Evolutionary conservation across 2,329 filamentous ascomycete genomes (phyloP).

Genomic region (Catunica adiposa): DNA sequence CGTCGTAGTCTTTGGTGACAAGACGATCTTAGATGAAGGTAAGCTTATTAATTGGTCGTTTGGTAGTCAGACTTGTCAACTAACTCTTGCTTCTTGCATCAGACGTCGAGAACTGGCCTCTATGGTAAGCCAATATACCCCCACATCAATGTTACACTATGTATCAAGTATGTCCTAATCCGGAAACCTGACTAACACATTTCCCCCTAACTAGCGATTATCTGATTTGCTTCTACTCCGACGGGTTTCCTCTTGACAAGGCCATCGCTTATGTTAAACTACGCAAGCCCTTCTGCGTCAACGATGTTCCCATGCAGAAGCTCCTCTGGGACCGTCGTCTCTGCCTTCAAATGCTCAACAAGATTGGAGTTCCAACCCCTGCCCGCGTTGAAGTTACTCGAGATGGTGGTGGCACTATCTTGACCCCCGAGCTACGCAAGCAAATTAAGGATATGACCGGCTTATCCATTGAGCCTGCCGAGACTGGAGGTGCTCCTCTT

Average conservation of each 20-base stretch:
- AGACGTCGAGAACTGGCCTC: constrained; percentile 89
- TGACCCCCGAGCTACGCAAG: constrained; percentile 64
- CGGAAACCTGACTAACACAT: background rate
- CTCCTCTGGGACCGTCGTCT: constrained; percentile 89
- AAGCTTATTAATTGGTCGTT: constrained; percentile 12
- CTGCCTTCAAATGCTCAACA: constrained; percentile 74
- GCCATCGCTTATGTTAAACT: constrained; percentile 89
- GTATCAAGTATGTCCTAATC: background rate
- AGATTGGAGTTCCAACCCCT: constrained; percentile 78
- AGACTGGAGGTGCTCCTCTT: constrained; percentile 24
- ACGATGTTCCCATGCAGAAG: constrained; percentile 94
- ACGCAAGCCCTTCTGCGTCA: constrained; percentile 91
- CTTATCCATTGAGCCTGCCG: constrained; percentile 41
- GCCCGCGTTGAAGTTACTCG: constrained; percentile 78
- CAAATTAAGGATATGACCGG: constrained; percentile 69
- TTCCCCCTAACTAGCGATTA: constrained; percentile 47
- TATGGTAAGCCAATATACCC: constrained; percentile 40
- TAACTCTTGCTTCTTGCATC: too few species aligned
- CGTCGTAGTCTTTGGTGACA: constrained; percentile 94
- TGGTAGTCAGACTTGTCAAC: constrained; percentile 34
- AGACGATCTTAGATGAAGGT: constrained; percentile 91
- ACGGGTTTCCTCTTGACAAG: constrained; percentile 92
- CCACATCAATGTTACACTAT: background rate
- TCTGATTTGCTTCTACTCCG: constrained; percentile 94
- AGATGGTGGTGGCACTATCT: constrained; percentile 69